Percentiles rank a stretch among this genome's conserved stretches.
These are phyloP conservation scores for Dionaea muscipula DNA, from an alignment of 179 eudicot species.

Conservation along the genomic window DNA sequence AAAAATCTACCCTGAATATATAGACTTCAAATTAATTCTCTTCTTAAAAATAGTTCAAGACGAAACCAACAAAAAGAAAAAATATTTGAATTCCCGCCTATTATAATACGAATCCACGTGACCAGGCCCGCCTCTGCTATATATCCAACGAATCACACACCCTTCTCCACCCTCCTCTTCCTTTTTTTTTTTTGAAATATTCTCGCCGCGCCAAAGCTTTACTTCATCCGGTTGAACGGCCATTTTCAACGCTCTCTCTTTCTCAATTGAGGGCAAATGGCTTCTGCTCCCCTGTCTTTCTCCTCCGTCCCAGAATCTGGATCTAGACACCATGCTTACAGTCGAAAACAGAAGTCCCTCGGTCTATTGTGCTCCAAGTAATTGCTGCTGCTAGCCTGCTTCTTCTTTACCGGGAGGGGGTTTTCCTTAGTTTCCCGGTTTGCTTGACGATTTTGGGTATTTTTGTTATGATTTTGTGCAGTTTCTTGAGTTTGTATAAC, in stretches of 20 bases:
- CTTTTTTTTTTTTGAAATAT: too few relatives aligned
- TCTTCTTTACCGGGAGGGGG: not conserved
- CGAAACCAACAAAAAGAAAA: too few relatives aligned
- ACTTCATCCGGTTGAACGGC: not conserved
- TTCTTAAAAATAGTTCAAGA: too few relatives aligned
- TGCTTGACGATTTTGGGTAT: not conserved
- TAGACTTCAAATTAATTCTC: too few relatives aligned
- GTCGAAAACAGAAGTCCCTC: conserved; percentile 16
- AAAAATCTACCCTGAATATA: too few relatives aligned
- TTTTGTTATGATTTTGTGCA: conserved; percentile 17
- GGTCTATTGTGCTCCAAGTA: conserved; percentile 14
- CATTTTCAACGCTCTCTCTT: not conserved
- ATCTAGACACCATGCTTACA: conserved; percentile 12
- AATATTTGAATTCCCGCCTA: too few relatives aligned
- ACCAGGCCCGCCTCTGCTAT: too few relatives aligned
- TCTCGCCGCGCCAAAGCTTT: too few relatives aligned
- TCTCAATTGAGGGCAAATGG: conserved; percentile 3
- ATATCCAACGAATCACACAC: too few relatives aligned
- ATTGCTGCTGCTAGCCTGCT: not conserved
- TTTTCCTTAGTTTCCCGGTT: not conserved
- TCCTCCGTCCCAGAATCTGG: conserved; percentile 11
- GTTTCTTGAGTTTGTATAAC: conserved; percentile 80
- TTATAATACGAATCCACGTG: too few relatives aligned
- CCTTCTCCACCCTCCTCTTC: too few relatives aligned
- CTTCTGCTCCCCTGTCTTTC: conserved; percentile 2